These are phyloP conservation scores for Sisymbrium altissimum DNA, from an alignment of 345 rosid genomes.

Conservation along the genomic window DNA sequence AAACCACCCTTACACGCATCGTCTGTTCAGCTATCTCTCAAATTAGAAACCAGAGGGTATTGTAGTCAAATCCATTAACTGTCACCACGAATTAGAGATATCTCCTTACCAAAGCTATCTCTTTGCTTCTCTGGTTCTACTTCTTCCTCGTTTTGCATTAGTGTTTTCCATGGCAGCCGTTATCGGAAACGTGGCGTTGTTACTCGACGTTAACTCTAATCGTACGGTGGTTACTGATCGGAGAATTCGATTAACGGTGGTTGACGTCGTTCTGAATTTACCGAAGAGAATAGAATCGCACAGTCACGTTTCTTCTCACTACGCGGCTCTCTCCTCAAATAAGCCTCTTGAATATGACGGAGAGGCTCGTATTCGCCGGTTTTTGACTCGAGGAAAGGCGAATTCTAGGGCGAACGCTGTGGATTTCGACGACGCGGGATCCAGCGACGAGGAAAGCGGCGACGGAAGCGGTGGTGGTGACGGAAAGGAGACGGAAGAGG, in stretches of 20 bases:
- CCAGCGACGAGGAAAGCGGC: constrained; percentile 50
- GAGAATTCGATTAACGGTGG: constrained; percentile 45
- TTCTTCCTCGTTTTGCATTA: constrained; percentile 11
- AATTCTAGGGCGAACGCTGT: constrained; percentile 68
- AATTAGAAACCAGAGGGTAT: neutral
- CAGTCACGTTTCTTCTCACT: constrained; percentile 21
- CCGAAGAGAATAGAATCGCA: constrained; percentile 48
- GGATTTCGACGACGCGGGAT: constrained; percentile 58
- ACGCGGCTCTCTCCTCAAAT: constrained; percentile 28
- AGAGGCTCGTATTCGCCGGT: constrained; percentile 44
- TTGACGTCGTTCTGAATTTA: constrained; percentile 49
- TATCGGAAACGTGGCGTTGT: constrained; percentile 60
- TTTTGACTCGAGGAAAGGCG: constrained; percentile 51
- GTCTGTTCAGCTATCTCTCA: neutral
- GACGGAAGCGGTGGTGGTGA: constrained; percentile 39
- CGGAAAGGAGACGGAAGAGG: constrained; percentile 48
- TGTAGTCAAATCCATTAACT: neutral
- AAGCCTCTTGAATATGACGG: constrained; percentile 60
- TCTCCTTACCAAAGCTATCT: constrained; percentile 21
- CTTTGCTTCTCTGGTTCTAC: constrained; percentile 13
- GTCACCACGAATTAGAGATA: constrained; percentile 24
- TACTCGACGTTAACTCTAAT: constrained; percentile 52
- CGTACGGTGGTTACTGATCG: constrained; percentile 54
- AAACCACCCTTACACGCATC: constrained; percentile 27
- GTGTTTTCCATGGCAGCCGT: constrained; percentile 58